phyloP scores from a whole-genome alignment of 768 basidiomycete species.

The Russula emetica region DNA sequence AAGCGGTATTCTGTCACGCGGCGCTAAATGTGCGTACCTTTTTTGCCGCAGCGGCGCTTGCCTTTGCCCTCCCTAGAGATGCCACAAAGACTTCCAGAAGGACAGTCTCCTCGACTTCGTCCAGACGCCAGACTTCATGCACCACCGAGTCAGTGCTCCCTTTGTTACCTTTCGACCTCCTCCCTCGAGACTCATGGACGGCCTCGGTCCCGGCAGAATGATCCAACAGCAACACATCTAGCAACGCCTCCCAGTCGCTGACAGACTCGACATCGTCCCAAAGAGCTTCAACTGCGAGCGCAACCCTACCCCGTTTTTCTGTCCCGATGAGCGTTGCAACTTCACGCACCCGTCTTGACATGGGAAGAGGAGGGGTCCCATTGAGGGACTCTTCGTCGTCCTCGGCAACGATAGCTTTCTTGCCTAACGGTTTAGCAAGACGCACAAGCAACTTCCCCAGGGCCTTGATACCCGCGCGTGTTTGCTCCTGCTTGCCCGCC shows the following conservation, averaged over 20 bases:
- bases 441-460: conserved; percentile 69
- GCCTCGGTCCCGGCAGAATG: conserved; percentile 69
- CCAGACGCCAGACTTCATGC: conserved; percentile 75
- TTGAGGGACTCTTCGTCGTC: conserved; percentile 43
- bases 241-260: conserved; percentile 74
- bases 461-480: conserved; percentile 64
- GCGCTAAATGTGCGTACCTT: conserved; percentile 49
- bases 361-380: conserved; percentile 31
- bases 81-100: conserved; percentile 80
- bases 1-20: neutral
- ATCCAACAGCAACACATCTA: conserved; percentile 81
- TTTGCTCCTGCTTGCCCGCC: conserved; percentile 47
- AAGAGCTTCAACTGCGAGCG: conserved; percentile 82
- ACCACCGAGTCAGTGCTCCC: conserved; percentile 46
- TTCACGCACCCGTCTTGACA: conserved; percentile 38
- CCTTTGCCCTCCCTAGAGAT: conserved; percentile 55
- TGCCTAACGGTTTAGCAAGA: conserved; percentile 65
- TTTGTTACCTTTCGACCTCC: conserved; percentile 33
- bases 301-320: conserved; percentile 54
- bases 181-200: conserved; percentile 34
- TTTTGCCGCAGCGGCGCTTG: conserved; percentile 52
- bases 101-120: conserved; percentile 82
- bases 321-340: conserved; percentile 40
- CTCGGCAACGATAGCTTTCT: conserved; percentile 39
- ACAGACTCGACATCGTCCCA: conserved; percentile 77